Evolutionary conservation across 192 early-diverging fungal genomes (phyloP), one percentile per base, ranked within the genome.

Genomic region (Funneliformis geosporum): DNA sequence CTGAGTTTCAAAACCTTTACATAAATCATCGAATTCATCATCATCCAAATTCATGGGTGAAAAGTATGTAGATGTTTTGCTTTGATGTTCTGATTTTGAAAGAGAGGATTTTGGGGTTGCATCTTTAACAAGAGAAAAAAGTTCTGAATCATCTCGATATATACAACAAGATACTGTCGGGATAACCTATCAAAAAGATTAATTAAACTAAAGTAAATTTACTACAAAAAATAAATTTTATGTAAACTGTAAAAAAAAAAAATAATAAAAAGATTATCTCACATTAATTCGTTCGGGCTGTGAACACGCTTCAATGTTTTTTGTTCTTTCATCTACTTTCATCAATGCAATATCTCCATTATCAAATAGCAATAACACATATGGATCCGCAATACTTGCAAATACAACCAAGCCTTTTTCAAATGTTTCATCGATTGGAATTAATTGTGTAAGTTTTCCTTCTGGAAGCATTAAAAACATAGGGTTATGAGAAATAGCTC

Each of bases 341-440:
- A 93, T 88, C 16, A 94, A 75, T 8, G 86, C 61, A 38, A 92
- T 80, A 4, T 88, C 86, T 8, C 92, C 95, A 66, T 87, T 85
- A 68, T 88, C 89, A 73, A 90, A 85, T 64, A 90, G 84, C 12
- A 97, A 79, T 28, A 97, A 75, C 23, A 98, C 89, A 73, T 94
- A 95, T 1, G 95, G 94, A 82, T 96, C 95, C 2, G 85, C 79
- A 44, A 99, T 91, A 72, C 89, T 89, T 25, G 93, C 92, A 11
- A 89, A 88, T 4, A 94, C 88, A 60, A 95, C 90, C 67, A 85
- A 85, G 5, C 83, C 81, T 21, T 84, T 82, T 33, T 86, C 83
- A 46, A 87, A 76, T 69, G 86, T 79, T 44, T 81, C 78, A 65
- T 80, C 83, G 11, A 90, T 79, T 64, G 82, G 80, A 1, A 94